A percentile compares a stretch with the other conserved stretches of the same genome.
Conservation (phyloP, 2,329 filamentous ascomycete species). For the Alternaria arbusti region DNA sequence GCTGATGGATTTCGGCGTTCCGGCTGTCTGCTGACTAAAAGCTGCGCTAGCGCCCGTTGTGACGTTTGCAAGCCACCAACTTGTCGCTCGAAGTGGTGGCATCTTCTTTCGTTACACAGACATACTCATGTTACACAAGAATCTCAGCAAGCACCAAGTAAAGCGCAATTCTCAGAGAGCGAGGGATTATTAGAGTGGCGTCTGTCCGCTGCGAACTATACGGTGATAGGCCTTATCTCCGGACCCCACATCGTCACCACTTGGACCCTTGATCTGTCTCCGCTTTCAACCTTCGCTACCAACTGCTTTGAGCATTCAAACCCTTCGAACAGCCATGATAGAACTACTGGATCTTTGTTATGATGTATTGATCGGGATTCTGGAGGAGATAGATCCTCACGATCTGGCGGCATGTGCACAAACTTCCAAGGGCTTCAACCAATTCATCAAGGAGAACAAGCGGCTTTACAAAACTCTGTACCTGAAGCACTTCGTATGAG, state of each 20-base stretch:
- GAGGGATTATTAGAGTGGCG: background rate
- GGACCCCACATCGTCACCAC: constrained; percentile 10
- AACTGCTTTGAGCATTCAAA: background rate
- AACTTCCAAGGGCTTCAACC: constrained; percentile 52
- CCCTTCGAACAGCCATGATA: constrained; percentile 12
- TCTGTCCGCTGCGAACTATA: background rate
- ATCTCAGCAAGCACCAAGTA: background rate
- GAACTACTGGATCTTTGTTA: constrained; percentile 47
- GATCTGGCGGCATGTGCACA: constrained; percentile 41
- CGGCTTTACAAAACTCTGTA: constrained; percentile 69
- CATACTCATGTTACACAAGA: background rate
- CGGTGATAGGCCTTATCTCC: constrained; percentile 4
- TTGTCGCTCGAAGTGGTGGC: background rate
- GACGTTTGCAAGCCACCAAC: background rate
- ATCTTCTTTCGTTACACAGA: background rate
- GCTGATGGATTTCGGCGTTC: background rate
- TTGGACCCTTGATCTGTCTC: background rate
- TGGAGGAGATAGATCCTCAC: constrained; percentile 40
- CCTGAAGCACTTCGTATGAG: constrained; percentile 60
- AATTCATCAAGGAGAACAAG: constrained; percentile 63
- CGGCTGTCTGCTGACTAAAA: constrained; percentile 7
- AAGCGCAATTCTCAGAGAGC: background rate
- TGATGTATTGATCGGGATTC: constrained; percentile 44
- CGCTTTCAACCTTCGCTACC: background rate
- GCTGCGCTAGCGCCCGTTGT: background rate